phyloP scores from a whole-genome alignment of 441 rosid species.

The Erodium trifolium region DNA sequence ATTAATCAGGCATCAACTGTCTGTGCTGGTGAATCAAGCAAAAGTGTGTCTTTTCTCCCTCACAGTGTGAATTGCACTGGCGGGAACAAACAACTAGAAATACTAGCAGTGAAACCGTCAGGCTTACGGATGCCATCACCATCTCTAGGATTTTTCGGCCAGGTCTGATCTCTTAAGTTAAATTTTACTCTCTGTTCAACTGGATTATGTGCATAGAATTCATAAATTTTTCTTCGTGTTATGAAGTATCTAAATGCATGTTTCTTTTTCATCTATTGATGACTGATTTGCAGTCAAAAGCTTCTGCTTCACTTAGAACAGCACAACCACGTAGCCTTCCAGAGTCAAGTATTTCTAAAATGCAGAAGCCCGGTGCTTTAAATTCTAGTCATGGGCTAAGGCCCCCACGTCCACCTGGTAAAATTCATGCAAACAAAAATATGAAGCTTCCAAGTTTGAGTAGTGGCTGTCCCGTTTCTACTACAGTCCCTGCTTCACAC shows the following conservation, averaged over 20 bases:
- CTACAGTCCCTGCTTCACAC: constrained; percentile 19
- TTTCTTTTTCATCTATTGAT: constrained; percentile 16
- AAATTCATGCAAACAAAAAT: constrained; percentile 20
- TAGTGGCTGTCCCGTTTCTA: constrained; percentile 26
- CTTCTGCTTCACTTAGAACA: constrained; percentile 35
- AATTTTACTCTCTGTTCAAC: constrained; percentile 5
- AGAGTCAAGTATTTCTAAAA: constrained; percentile 29
- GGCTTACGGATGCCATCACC: constrained; percentile 91
- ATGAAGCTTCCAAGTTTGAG: constrained; percentile 18
- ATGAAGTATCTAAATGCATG: constrained; percentile 1
- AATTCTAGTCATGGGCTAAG: constrained; percentile 30
- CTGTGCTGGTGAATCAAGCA: constrained; percentile 24
- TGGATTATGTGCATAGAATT: not conserved
- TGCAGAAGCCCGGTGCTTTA: constrained; percentile 23
- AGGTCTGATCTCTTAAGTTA: constrained; percentile 37
- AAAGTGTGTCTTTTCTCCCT: constrained; percentile 25
- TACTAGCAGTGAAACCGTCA: constrained; percentile 51
- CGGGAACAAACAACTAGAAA: constrained; percentile 29
- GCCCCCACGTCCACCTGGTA: constrained; percentile 23
- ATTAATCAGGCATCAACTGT: constrained; percentile 25
- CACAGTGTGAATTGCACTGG: constrained; percentile 23
- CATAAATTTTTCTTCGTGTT: not conserved
- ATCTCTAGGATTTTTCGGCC: constrained; percentile 68
- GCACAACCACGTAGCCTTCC: constrained; percentile 26
- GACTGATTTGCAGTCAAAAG: constrained; percentile 50